Conservation (phyloP, 2,329 filamentous ascomycete genomes). For the Aureobasidium sp. region DNA sequence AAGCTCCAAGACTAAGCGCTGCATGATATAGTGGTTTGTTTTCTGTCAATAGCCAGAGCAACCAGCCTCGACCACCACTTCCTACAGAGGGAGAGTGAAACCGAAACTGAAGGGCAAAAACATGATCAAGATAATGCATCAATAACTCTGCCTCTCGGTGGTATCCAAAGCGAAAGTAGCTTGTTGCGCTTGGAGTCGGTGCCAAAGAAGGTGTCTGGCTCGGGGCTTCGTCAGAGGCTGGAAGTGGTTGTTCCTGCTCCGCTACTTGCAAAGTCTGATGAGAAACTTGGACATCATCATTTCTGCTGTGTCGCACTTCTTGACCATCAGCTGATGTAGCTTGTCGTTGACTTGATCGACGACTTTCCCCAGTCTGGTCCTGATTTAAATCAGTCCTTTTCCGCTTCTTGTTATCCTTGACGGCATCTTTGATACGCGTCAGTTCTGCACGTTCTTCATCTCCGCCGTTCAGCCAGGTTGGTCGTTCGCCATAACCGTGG, state of each 20-base stretch:
- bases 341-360: not conserved
- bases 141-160: constrained; percentile 13
- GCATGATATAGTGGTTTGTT: constrained; percentile 15
- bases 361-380: not conserved
- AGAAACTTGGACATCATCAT: no score
- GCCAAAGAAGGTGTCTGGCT: not conserved
- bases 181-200: not conserved
- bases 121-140: constrained; percentile 17
- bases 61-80: constrained; percentile 9
- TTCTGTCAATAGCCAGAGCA: constrained; percentile 11
- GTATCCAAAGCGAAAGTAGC: not conserved
- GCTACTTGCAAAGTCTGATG: not conserved
- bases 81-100: constrained; percentile 4
- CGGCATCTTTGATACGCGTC: not conserved
- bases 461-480: constrained; percentile 9
- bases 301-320: no score
- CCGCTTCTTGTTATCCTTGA: constrained; percentile 10
- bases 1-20: constrained; percentile 10
- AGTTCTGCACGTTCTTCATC: not conserved
- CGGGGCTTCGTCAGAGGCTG: not conserved
- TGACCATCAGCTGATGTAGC: not conserved
- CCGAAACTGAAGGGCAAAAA: constrained; percentile 14
- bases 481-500: constrained; percentile 13
- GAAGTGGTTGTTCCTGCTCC: not conserved
- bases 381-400: not conserved